Evolutionary conservation across 768 basidiomycete genomes (phyloP), one percentile per base, ranked within the genome.

Genomic region (Hemileccinum impolitum): DNA sequence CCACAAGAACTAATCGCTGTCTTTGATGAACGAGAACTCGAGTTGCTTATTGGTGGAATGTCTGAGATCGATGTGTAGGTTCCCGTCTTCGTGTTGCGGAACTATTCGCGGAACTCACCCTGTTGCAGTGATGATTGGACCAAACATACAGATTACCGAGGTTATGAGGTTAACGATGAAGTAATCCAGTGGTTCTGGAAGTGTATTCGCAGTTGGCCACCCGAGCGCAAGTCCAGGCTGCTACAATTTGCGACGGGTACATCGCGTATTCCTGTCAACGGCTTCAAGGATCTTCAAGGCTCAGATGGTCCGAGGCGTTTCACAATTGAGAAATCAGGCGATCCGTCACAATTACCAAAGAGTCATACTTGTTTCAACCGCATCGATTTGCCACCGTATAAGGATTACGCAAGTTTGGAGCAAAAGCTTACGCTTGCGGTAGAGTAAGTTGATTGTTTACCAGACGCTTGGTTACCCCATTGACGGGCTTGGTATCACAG

Each of bases 161-260:
- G 93, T 14, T 95, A 94, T 64, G 90, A 94, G 71, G 84, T 91
- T 71, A 89, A 87, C 60, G 93, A 95, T 64, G 92, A 95, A 62
- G 90, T 94, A 41, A 94, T 99, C 48, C 93, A 97, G 64, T 99
- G 96, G 96, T 99, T 99, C 86, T 99, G 96, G 96, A 93, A 97
- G 73, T 94, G 92, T 61, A 91, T 99, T 39, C 87, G 91, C 57
- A 84, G 87, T 59, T 99, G 96, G 96, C 95, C 96, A 11, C 85
- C 95, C 1, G 96, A 99, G 75, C 87, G 94, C 70, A 99, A 99
- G 75, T 94, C 91, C 13, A 90, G 95, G 28, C 71, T 97, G 44
- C 74, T 98, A 46, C 95, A 98, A 69, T 99, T 99, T 65, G 93
- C 94, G 7, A 97, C 94, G 18, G 94, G 94, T 18, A 97, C 94